A percentile compares a stretch with the other conserved stretches of the same genome.
Evolutionary conservation across 2,329 filamentous ascomycete genomes (phyloP).

Genomic region (Calonectria hawksworthii): DNA sequence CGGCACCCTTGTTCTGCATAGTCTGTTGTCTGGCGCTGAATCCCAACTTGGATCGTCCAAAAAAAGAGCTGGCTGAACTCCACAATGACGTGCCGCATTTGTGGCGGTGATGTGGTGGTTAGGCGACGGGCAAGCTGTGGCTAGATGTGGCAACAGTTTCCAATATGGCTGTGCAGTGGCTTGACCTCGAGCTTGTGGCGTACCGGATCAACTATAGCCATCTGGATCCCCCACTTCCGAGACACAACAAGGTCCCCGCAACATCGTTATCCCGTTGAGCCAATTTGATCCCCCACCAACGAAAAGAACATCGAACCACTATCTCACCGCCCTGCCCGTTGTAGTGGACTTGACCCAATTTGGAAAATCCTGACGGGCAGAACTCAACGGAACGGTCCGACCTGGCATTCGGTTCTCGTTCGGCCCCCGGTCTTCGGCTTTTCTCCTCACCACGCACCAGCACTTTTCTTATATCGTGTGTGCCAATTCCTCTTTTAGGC

Average conservation of each 20-base stretch:
- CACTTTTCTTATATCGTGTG: conserved; percentile 20
- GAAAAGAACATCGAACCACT: conserved; percentile 15
- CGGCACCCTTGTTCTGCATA: neutral
- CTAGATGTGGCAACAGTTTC: neutral
- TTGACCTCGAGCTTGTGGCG: neutral
- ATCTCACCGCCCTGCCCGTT: conserved; percentile 20
- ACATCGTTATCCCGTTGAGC: neutral
- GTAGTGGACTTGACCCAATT: conserved; percentile 8
- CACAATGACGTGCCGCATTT: neutral
- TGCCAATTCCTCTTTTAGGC: conserved; percentile 16
- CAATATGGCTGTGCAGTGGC: neutral
- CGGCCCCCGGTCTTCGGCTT: conserved; percentile 32
- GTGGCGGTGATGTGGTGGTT: neutral
- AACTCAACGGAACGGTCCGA: conserved; percentile 29
- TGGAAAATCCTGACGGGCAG: conserved; percentile 26
- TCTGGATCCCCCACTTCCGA: neutral
- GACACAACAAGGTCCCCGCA: neutral
- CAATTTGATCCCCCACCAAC: neutral
- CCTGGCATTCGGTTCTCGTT: conserved; percentile 26
- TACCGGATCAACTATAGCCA: conserved; percentile 13
- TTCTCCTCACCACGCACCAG: conserved; percentile 26
- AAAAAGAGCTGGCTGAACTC: neutral
- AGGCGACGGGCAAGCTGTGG: neutral
- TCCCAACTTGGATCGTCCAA: too few relatives aligned
- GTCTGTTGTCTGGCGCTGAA: neutral